Percentiles rank a stretch among this genome's conserved stretches.
Evolutionary conservation across 805 yeast genomes (phyloP).

Genomic region (Sugiyamaella marilandica): DNA sequence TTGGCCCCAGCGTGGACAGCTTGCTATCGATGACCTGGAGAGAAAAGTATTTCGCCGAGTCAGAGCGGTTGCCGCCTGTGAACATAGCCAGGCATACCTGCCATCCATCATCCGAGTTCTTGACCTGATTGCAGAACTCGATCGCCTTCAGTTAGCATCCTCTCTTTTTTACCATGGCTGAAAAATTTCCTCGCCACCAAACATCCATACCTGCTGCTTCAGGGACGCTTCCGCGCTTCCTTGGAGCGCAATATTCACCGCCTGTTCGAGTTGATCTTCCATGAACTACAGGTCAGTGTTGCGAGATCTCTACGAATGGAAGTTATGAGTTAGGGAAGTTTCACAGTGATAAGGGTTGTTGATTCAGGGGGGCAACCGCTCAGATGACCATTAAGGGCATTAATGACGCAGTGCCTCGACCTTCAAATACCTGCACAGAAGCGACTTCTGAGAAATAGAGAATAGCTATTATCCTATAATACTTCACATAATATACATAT

Average conservation of each 20-base stretch:
- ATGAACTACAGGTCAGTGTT: constrained; percentile 15
- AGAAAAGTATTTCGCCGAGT: constrained; percentile 59
- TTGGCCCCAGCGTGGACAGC: constrained; percentile 41
- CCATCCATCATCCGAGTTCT: constrained; percentile 45
- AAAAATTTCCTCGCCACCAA: background rate
- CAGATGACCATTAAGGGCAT: too few species aligned
- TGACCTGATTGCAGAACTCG: constrained; percentile 40
- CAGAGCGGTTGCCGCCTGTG: constrained; percentile 39
- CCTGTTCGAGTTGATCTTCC: constrained; percentile 73
- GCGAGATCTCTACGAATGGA: background rate
- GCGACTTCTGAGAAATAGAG: too few species aligned
- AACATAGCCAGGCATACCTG: constrained; percentile 41
- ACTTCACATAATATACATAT: too few species aligned
- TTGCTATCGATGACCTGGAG: constrained; percentile 65
- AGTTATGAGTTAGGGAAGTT: background rate
- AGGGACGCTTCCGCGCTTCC: constrained; percentile 58
- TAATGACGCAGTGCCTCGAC: too few species aligned
- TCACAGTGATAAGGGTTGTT: constrained; percentile 3
- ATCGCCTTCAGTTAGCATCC: constrained; percentile 34
- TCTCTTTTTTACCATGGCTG: background rate
- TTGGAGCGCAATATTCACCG: constrained; percentile 76
- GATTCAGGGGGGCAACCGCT: constrained; percentile 1
- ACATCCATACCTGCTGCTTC: constrained; percentile 47
- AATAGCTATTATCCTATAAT: too few species aligned
- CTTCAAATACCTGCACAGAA: too few species aligned